Conservation (phyloP, 1,139 yeast genomes). For the Debaryomyces sp. region DNA sequence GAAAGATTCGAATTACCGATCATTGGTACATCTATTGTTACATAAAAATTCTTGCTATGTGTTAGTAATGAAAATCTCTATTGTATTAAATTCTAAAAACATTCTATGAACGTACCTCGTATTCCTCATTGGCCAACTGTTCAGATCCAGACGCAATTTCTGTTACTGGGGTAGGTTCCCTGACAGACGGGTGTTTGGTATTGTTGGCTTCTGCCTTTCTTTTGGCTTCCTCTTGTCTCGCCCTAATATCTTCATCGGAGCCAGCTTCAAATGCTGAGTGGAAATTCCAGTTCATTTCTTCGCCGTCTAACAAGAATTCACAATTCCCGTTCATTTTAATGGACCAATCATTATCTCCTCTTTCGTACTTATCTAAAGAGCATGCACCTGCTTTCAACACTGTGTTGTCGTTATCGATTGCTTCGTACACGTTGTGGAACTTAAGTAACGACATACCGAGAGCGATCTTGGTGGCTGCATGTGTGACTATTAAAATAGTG, state of each 20-base stretch:
- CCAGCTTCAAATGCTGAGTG: constrained; percentile 72
- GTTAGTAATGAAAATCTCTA: constrained; percentile 11
- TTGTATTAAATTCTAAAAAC: constrained; percentile 10
- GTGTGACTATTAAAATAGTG: constrained; percentile 66
- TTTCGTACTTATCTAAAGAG: constrained; percentile 40
- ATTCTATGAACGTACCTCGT: constrained; percentile 39
- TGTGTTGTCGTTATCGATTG: constrained; percentile 45
- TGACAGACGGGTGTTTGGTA: not conserved
- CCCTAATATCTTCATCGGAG: constrained; percentile 69
- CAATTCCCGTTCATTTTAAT: constrained; percentile 68
- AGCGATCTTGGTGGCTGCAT: constrained; percentile 84
- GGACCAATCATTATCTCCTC: constrained; percentile 47
- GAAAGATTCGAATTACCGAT: constrained; percentile 21
- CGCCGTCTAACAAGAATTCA: constrained; percentile 69
- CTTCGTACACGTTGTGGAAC: constrained; percentile 46
- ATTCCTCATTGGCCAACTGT: constrained; percentile 27
- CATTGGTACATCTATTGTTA: constrained; percentile 46
- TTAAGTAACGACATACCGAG: constrained; percentile 70
- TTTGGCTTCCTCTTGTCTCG: constrained; percentile 36
- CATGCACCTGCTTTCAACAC: constrained; percentile 53
- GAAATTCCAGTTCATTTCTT: constrained; percentile 91
- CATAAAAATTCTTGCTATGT: constrained; percentile 36
- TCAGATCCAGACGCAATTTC: constrained; percentile 24
- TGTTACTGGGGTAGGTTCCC: constrained; percentile 20
- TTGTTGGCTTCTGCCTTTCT: constrained; percentile 13